These are phyloP conservation scores for Coccomyxa sp. DNA, from an alignment of 139 green algal genomes.

Conservation along the genomic window DNA sequence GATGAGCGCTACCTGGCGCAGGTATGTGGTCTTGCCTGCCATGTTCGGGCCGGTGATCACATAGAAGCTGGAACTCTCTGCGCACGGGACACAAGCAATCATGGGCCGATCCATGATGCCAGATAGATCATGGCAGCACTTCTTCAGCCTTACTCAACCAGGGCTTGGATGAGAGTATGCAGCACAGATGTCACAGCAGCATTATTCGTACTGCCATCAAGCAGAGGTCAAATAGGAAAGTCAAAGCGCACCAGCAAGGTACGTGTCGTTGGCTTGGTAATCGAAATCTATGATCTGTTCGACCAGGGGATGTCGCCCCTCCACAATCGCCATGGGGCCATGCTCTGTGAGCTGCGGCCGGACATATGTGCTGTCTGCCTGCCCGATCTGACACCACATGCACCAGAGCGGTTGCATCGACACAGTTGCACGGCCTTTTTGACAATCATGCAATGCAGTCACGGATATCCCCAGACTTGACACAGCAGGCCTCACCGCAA, in stretches of 20 bases:
- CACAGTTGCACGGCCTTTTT: no score
- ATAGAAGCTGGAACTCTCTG: slow-evolving; percentile 50
- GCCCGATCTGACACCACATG: not conserved
- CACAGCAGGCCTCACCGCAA: slow-evolving; percentile 12
- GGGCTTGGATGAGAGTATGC: no score
- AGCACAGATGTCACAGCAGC: no score
- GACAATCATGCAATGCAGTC: not conserved
- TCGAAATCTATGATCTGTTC: not conserved
- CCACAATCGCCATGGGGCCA: slow-evolving; percentile 49
- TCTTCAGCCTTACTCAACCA: no score
- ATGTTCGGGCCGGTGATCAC: slow-evolving; percentile 81
- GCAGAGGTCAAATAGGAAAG: no score
- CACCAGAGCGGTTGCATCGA: no score
- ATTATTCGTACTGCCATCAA: no score
- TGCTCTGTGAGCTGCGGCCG: slow-evolving; percentile 29
- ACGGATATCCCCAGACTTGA: not conserved
- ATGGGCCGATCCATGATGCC: not conserved
- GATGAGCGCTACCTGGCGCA: slow-evolving; percentile 71
- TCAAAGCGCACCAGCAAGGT: slow-evolving; percentile 27
- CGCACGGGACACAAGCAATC: not conserved
- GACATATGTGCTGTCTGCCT: slow-evolving; percentile 7
- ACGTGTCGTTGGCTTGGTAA: slow-evolving; percentile 61
- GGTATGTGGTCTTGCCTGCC: slow-evolving; percentile 76
- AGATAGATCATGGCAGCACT: not conserved
- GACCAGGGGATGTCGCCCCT: slow-evolving; percentile 47